Percentiles rank a stretch among this genome's conserved stretches.
phyloP scores from a whole-genome alignment of 495 filamentous ascomycete species.

The Glutinoglossum americanum region DNA sequence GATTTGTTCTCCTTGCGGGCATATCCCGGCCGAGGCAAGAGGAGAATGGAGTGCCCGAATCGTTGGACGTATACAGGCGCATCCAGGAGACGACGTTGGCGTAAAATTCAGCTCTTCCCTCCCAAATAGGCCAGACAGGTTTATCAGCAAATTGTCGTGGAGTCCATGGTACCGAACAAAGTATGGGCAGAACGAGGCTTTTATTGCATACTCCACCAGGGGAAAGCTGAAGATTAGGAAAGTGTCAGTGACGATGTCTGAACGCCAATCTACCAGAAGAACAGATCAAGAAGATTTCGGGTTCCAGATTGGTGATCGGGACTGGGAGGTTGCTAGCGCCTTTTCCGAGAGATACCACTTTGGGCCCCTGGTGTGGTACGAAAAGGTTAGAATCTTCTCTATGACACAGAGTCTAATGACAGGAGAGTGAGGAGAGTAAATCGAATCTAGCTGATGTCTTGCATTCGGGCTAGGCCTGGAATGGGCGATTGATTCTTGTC shows the following conservation, averaged over 20 bases:
- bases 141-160: slow-evolving; percentile 16
- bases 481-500: neutral
- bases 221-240: slow-evolving; percentile 8
- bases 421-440: neutral
- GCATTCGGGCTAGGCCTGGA: neutral
- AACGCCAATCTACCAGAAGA: neutral
- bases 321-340: neutral
- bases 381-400: neutral
- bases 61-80: slow-evolving; percentile 10
- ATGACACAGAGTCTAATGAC: too few relatives aligned
- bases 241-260: neutral
- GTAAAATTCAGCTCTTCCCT: slow-evolving; percentile 3
- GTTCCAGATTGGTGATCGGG: neutral
- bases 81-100: slow-evolving; percentile 7
- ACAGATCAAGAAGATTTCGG: too few relatives aligned
- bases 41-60: slow-evolving; percentile 9
- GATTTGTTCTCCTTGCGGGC: slow-evolving; percentile 9
- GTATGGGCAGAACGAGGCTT: slow-evolving; percentile 11
- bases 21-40: slow-evolving; percentile 12
- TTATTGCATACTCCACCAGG: slow-evolving; percentile 16
- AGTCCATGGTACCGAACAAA: slow-evolving; percentile 15
- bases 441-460: neutral
- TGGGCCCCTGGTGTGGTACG: neutral
- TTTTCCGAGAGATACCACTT: neutral
- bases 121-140: slow-evolving; percentile 8